These are phyloP conservation scores for Myriosclerotinia scirpicola DNA, from an alignment of 2,329 filamentous ascomycete species.

Conservation along the genomic window DNA sequence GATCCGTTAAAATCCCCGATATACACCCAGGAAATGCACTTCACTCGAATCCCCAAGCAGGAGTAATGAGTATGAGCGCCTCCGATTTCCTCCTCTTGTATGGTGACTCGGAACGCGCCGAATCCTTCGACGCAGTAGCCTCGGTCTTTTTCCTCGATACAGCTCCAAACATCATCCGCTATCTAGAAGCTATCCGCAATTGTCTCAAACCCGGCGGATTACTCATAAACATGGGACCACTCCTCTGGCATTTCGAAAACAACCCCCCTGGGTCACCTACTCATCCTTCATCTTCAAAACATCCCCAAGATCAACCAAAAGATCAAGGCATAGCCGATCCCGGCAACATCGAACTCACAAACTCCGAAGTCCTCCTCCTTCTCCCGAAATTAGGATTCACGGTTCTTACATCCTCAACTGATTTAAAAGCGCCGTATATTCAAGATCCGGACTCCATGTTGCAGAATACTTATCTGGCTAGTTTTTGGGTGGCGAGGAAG, in stretches of 20 bases:
- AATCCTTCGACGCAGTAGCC: slow-evolving; percentile 75
- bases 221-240: slow-evolving; percentile 85
- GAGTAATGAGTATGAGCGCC: slow-evolving; percentile 87
- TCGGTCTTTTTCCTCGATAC: slow-evolving; percentile 98
- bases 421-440: slow-evolving; percentile 78
- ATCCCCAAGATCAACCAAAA: slow-evolving; percentile 44
- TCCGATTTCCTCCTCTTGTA: slow-evolving; percentile 94
- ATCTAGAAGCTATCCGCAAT: slow-evolving; percentile 78
- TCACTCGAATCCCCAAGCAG: slow-evolving; percentile 42
- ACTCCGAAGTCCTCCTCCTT: slow-evolving; percentile 82
- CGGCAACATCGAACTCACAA: slow-evolving; percentile 83
- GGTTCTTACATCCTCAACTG: slow-evolving; percentile 62
- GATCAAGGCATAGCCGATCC: slow-evolving; percentile 75
- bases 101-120: slow-evolving; percentile 58
- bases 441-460: slow-evolving; percentile 84
- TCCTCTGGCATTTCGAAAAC: slow-evolving; percentile 95
- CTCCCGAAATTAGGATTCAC: slow-evolving; percentile 75
- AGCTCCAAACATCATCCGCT: slow-evolving; percentile 86
- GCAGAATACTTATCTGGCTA: slow-evolving; percentile 75
- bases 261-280: slow-evolving; percentile 55
- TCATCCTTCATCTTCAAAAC: slow-evolving; percentile 37
- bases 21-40: slow-evolving; percentile 66
- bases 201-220: slow-evolving; percentile 77
- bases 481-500: slow-evolving; percentile 84
- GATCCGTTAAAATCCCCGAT: slow-evolving; percentile 74